Evolutionary conservation across 2,329 filamentous ascomycete species (phyloP), one percentile per base, ranked within the genome.

Genomic region (Colletotrichum theobromicola): DNA sequence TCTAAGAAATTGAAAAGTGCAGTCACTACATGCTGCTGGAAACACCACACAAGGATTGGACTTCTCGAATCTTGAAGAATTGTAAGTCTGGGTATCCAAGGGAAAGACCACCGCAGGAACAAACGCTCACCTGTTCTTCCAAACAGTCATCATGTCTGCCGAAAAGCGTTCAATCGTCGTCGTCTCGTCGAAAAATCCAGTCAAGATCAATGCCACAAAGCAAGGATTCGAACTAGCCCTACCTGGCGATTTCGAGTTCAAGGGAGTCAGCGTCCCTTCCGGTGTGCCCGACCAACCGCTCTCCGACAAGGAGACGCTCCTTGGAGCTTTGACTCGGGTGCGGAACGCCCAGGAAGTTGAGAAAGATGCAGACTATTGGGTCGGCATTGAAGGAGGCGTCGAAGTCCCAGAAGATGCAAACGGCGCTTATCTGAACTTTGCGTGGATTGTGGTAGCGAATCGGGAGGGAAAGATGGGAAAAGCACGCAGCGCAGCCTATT

Each of bases 331-430:
- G 37, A 86, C 85, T 76, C 79, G 84, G 13, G 84, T 82, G 4
- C 76, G 75, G 12, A 82, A 82, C 67, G 83, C 83, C 7, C 80
- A 77, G n/a, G 65, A 74, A 9, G 67, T 74, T 53, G 76, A 79
- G 24, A 81, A 82, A 3, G 76, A 81, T 26, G 84, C 82, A 2
- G 81, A 85, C 58, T 86, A 80, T 75, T 86, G 84, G 82, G 77
- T 86, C 37, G 85, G 85, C 7, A 80, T 86, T 21, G 85, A 87
- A 75, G 85, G 85, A 24, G 85, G 85, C 4, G 80, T 86, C 5
- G 82, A 85, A 42, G 34, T 64, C 24, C 26, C 37, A 6, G 76
- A 77, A 12, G 75, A 76, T n/a, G 72, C 74, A 9, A 72, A 75
- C 15, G 76, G 66, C 9, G 64, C 79, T 10, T 77, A 85, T 28